A percentile compares a stretch with the other conserved stretches of the same genome.
phyloP scores from a whole-genome alignment of 768 basidiomycete genomes.

The Holtermannia corniformis region DNA sequence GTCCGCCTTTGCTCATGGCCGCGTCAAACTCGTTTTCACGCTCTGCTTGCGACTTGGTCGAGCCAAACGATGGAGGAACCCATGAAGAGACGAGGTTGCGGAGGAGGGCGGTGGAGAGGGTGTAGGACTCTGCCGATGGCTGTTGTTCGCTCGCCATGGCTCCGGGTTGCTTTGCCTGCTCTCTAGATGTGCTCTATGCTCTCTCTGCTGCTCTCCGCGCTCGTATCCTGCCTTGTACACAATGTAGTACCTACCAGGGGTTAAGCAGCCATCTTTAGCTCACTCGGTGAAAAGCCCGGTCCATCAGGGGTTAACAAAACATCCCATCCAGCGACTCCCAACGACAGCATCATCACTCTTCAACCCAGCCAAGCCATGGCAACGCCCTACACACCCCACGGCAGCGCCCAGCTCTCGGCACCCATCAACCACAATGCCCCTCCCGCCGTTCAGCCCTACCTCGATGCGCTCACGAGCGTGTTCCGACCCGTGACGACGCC shows the following conservation, averaged over 20 bases:
- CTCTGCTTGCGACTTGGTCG: constrained; percentile 2
- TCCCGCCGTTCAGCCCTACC: constrained; percentile 32
- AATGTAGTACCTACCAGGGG: too few relatives aligned
- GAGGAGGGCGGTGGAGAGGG: neutral
- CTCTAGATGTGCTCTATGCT: neutral
- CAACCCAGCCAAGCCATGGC: neutral
- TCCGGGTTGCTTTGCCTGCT: too few relatives aligned
- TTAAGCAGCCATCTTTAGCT: neutral
- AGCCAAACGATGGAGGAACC: constrained; percentile 12
- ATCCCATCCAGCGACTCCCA: neutral
- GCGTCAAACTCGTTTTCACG: constrained; percentile 3
- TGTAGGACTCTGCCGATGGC: neutral
- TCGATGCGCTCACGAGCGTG: constrained; percentile 31
- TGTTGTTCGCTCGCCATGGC: too few relatives aligned
- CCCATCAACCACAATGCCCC: constrained; percentile 13
- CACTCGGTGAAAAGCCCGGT: neutral
- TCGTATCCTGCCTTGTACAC: too few relatives aligned
- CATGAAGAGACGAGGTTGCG: neutral
- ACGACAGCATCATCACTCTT: neutral
- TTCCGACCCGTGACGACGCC: constrained; percentile 45
- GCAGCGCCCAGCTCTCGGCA: too few relatives aligned
- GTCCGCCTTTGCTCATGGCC: constrained; percentile 2
- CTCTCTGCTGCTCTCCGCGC: too few relatives aligned
- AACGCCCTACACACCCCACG: constrained; percentile 16
- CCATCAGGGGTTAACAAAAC: neutral